phyloP scores from a whole-genome alignment of 108 stramenopile species.

The Schizochytrium sp. region DNA sequence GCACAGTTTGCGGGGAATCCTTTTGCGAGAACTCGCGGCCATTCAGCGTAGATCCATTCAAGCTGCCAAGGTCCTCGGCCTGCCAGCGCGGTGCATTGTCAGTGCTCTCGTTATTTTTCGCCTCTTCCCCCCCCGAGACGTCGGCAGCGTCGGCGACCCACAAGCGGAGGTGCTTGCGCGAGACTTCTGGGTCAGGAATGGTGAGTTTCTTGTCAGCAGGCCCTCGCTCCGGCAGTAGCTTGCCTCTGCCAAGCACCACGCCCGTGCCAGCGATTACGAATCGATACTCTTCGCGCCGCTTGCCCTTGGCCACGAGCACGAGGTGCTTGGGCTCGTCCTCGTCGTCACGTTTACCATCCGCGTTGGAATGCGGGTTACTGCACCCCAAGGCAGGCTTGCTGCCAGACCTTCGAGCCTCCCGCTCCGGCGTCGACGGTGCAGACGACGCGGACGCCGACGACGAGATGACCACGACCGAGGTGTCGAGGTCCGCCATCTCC shows the following conservation, averaged over 20 bases:
- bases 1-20: neutral
- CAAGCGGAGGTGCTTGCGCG: neutral
- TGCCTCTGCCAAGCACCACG: neutral
- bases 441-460: conserved; percentile 24
- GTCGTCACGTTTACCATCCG: neutral
- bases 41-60: neutral
- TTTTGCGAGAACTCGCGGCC: neutral
- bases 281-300: neutral
- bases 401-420: no score
- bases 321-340: neutral
- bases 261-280: neutral
- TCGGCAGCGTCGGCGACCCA: neutral
- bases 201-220: neutral
- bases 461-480: neutral
- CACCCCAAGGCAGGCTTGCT: no score
- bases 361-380: no score
- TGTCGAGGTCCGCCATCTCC: neutral
- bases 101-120: no score
- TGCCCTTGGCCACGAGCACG: no score
- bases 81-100: neutral
- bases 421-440: no score
- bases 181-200: neutral
- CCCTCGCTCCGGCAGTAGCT: neutral
- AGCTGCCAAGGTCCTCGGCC: neutral
- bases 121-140: neutral